Percentiles rank a stretch among this genome's conserved stretches.
Conservation (phyloP, 768 basidiomycete genomes). For the Tremella yokohamensis region DNA sequence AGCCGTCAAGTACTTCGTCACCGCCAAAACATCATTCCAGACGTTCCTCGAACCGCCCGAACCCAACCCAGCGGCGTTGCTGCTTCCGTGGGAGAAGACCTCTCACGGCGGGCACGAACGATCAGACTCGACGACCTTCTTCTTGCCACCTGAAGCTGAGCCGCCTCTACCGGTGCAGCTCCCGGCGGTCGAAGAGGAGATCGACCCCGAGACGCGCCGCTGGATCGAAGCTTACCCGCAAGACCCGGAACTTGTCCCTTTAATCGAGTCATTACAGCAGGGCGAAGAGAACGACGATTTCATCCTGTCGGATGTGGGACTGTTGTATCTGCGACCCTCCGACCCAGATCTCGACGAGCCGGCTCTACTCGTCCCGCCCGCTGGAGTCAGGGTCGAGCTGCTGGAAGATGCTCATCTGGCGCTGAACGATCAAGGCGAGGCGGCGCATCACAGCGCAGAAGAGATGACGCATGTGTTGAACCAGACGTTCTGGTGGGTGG, state of each 20-base stretch:
- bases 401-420: conserved; percentile 35
- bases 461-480: conserved; percentile 20
- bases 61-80: conserved; percentile 32
- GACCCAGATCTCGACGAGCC: conserved; percentile 4
- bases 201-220: conserved; percentile 36
- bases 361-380: conserved; percentile 37
- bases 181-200: conserved; percentile 1
- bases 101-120: neutral
- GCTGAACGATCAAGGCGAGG: conserved; percentile 1
- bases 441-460: conserved; percentile 22
- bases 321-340: conserved; percentile 37
- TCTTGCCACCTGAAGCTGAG: neutral
- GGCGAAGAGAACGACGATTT: conserved; percentile 32
- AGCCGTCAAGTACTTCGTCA: conserved; percentile 18
- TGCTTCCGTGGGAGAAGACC: conserved; percentile 23
- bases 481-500: conserved; percentile 42
- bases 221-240: conserved; percentile 39
- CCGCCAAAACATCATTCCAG: conserved; percentile 11
- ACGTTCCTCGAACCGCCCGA: conserved; percentile 33
- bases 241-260: conserved; percentile 32
- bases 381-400: conserved; percentile 35
- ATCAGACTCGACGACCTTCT: neutral
- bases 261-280: conserved; percentile 25
- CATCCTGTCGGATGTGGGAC: conserved; percentile 38
- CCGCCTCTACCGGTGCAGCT: conserved; percentile 8